phyloP scores from a whole-genome alignment of 2,329 filamentous ascomycete genomes.

The Talaromyces verruculosus region DNA sequence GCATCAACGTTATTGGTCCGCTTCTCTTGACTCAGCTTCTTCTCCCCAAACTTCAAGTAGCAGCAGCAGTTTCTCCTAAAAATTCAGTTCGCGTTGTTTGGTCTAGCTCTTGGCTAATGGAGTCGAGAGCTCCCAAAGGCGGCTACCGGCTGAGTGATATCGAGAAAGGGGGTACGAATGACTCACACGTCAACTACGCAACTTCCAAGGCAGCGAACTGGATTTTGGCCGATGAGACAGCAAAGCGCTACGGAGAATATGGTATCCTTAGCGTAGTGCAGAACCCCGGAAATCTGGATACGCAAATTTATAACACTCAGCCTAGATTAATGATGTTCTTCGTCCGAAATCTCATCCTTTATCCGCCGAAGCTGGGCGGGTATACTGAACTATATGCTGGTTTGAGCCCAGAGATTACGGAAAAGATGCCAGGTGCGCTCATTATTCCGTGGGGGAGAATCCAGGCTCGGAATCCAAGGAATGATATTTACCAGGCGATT shows the following conservation, averaged over 20 bases:
- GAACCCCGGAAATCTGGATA: conserved; percentile 2
- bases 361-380: conserved; percentile 4
- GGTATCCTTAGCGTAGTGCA: conserved; percentile 7
- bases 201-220: background rate
- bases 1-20: conserved; percentile 43
- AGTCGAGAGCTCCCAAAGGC: conserved; percentile 1
- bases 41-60: conserved; percentile 29
- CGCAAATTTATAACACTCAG: conserved; percentile 1
- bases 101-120: conserved; percentile 23
- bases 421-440: background rate
- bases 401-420: conserved; percentile 6
- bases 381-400: conserved; percentile 12
- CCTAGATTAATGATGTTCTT: conserved; percentile 10
- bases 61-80: conserved; percentile 10
- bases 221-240: background rate
- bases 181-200: background rate
- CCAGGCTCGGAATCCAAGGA: conserved; percentile 1
- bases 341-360: conserved; percentile 1
- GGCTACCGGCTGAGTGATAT: background rate
- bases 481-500: conserved; percentile 3
- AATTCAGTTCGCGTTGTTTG: conserved; percentile 40
- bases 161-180: background rate
- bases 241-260: conserved; percentile 1
- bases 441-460: conserved; percentile 4
- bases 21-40: conserved; percentile 44